Conservation (phyloP, 371 early-diverging fungal genomes). For the Capillidium rhysosporum region DNA sequence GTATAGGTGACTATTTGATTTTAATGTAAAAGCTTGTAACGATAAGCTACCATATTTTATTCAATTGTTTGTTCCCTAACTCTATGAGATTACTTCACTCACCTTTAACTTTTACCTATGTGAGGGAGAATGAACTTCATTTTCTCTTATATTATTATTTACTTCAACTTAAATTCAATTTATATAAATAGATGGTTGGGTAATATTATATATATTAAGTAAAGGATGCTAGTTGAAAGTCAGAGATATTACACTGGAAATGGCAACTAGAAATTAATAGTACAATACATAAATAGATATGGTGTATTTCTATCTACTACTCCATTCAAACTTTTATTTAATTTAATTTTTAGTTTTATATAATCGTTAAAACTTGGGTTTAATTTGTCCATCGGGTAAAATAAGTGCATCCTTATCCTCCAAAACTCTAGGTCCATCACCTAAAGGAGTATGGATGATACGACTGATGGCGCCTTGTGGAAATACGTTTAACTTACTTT, state of each 20-base stretch:
- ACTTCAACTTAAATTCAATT: conserved; percentile 67
- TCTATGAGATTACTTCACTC: conserved; percentile 87
- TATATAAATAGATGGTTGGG: conserved; percentile 92
- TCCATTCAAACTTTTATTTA: too few species aligned
- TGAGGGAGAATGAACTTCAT: conserved; percentile 27
- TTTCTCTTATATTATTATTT: conserved; percentile 91
- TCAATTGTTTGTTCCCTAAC: conserved; percentile 82
- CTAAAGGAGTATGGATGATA: conserved; percentile 74
- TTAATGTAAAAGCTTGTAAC: conserved; percentile 49
- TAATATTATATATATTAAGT: conserved; percentile 27
- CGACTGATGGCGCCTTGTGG: conserved; percentile 57
- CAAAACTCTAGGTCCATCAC: conserved; percentile 81
- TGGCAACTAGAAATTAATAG: conserved; percentile 46
- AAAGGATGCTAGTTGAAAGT: conserved; percentile 80
- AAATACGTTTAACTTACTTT: conserved; percentile 27
- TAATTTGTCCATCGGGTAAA: background rate
- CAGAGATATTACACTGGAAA: conserved; percentile 90
- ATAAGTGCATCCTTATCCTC: conserved; percentile 2
- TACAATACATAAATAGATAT: background rate
- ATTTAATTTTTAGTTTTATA: too few species aligned
- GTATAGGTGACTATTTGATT: conserved; percentile 37
- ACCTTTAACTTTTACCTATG: conserved; percentile 24
- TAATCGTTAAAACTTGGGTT: background rate
- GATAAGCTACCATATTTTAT: conserved; percentile 77
- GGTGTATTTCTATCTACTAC: background rate